Conservation (phyloP, 2,329 filamentous ascomycete species). For the Xylariaceae sp. region DNA sequence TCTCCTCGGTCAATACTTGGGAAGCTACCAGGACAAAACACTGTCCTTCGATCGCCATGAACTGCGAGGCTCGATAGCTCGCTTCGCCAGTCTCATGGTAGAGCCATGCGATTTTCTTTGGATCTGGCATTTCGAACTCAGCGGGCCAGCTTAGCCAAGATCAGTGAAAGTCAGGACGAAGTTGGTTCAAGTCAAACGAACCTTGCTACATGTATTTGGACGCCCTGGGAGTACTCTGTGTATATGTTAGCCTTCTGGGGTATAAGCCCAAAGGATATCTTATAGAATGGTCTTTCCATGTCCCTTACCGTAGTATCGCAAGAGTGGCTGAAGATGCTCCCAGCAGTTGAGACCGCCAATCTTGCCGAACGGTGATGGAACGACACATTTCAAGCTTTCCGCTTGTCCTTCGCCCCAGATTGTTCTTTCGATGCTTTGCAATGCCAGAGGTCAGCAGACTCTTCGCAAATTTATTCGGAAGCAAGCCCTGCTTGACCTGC, state of each 20-base stretch:
- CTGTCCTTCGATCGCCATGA: conserved; percentile 40
- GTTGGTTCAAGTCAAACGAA: conserved; percentile 4
- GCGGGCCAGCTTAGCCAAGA: conserved; percentile 27
- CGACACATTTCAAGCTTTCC: conserved; percentile 50
- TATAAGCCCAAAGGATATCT: too few relatives aligned
- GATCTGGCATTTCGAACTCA: conserved; percentile 31
- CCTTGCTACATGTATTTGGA: conserved; percentile 31
- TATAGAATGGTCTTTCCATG: too few relatives aligned
- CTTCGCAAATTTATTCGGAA: not conserved
- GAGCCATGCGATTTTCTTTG: conserved; percentile 30
- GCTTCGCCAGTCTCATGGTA: conserved; percentile 32
- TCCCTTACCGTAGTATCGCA: conserved; percentile 34
- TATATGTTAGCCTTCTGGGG: too few relatives aligned
- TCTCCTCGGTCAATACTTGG: conserved; percentile 36
- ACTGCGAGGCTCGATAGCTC: conserved; percentile 31
- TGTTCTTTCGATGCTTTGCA: conserved; percentile 34
- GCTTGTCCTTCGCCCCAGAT: conserved; percentile 53
- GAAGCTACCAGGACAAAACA: conserved; percentile 37
- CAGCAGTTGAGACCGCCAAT: conserved; percentile 53
- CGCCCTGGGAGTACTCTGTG: conserved; percentile 31
- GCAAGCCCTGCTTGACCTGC: too few relatives aligned
- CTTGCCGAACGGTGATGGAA: conserved; percentile 44
- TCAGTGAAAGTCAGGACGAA: not conserved
- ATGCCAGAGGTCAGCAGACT: not conserved
- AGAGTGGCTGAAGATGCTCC: conserved; percentile 52